Percentiles rank a stretch among this genome's conserved stretches.
Conservation (phyloP, 2,329 filamentous ascomycete genomes). For the Zymoseptoria pseudotritici region DNA sequence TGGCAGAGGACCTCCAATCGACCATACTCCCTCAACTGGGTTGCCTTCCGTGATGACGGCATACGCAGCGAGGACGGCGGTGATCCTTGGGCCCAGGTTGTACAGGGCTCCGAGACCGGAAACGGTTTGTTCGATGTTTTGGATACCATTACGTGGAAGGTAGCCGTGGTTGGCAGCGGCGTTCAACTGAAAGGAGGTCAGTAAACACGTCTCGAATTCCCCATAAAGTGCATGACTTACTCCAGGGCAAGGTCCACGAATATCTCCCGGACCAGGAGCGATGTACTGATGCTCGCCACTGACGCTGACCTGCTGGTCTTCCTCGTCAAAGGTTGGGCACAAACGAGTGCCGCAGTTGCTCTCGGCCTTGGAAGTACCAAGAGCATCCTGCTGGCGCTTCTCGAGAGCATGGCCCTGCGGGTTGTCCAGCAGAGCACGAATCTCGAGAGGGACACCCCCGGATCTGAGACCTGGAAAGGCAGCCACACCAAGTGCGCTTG, state of each 20-base stretch:
- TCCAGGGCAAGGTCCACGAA: conserved; percentile 12
- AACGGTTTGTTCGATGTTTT: conserved; percentile 23
- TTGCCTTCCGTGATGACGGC: conserved; percentile 28
- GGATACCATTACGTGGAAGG: conserved; percentile 25
- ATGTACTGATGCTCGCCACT: conserved; percentile 13
- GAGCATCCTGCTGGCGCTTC: conserved; percentile 11
- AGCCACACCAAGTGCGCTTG: conserved; percentile 12
- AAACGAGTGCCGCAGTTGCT: conserved; percentile 11
- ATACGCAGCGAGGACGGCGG: conserved; percentile 26
- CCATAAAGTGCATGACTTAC: neutral
- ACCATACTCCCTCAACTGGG: conserved; percentile 21
- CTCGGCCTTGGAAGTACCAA: conserved; percentile 13
- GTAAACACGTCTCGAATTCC: neutral
- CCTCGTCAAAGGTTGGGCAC: conserved; percentile 13
- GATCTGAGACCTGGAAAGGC: conserved; percentile 10
- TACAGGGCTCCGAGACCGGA: conserved; percentile 19
- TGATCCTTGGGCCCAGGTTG: conserved; percentile 24
- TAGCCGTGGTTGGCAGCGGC: conserved; percentile 15
- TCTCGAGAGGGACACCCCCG: conserved; percentile 1
- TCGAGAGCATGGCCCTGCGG: conserved; percentile 2
- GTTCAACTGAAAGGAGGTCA: neutral
- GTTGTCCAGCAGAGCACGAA: conserved; percentile 8
- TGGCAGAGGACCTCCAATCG: conserved; percentile 25
- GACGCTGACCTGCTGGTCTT: conserved; percentile 15
- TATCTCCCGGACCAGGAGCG: conserved; percentile 10